Evolutionary conservation across 441 rosid genomes (phyloP).

Genomic region (Arabidopsis hybrid): DNA sequence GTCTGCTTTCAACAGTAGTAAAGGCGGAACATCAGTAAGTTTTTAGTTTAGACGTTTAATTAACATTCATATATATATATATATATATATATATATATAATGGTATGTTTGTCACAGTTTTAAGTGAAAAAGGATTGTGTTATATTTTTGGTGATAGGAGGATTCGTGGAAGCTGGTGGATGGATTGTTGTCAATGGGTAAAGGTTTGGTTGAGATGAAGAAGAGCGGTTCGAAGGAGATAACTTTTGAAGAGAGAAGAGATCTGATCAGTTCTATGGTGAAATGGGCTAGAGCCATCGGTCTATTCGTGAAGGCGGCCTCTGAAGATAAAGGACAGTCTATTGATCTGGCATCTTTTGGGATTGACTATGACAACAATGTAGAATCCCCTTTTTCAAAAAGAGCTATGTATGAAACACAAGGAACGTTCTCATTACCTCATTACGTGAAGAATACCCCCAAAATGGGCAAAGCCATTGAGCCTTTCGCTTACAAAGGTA

Average conservation of each 20-base stretch:
- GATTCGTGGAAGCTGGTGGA: conserved; percentile 25
- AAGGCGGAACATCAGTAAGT: conserved; percentile 18
- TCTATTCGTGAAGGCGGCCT: conserved; percentile 33
- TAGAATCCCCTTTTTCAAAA: conserved; percentile 3
- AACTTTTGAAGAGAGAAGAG: conserved; percentile 29
- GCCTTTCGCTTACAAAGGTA: neutral
- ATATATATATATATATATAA: neutral
- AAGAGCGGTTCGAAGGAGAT: conserved; percentile 2
- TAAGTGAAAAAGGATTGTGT: too few relatives aligned
- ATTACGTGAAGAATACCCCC: neutral
- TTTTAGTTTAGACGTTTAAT: neutral
- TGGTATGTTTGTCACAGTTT: neutral
- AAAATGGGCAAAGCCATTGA: conserved; percentile 3
- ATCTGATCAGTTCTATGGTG: conserved; percentile 14
- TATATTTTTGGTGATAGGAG: neutral
- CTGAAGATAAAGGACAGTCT: conserved; percentile 25
- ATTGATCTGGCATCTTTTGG: conserved; percentile 29
- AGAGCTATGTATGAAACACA: conserved; percentile 5
- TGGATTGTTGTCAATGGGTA: conserved; percentile 29
- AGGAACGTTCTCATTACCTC: conserved; percentile 8
- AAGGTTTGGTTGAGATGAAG: conserved; percentile 22
- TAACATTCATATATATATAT: neutral
- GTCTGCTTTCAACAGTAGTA: neutral
- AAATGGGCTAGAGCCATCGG: conserved; percentile 29
- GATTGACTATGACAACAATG: conserved; percentile 1